Evolutionary conservation across 139 green algal genomes (phyloP).

Genomic region (Coelastrella sp.): DNA sequence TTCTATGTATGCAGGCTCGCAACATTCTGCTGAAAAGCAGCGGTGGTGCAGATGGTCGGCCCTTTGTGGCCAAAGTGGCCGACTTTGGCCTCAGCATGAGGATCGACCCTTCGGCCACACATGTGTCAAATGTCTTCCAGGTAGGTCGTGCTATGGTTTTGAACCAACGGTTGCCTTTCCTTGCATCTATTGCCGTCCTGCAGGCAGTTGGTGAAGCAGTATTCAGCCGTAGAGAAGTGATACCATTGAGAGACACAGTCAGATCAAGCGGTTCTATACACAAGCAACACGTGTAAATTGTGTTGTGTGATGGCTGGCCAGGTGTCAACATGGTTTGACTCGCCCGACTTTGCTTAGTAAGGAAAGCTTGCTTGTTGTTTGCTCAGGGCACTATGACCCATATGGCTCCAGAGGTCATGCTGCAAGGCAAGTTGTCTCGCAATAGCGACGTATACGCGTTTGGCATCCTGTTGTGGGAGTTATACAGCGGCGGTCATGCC

Average conservation of each 20-base stretch:
- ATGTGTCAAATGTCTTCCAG: conserved; percentile 54
- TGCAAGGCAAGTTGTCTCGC: conserved; percentile 50
- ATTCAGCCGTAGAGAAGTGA: too few relatives aligned
- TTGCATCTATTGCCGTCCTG: too few relatives aligned
- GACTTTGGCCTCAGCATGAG: conserved; percentile 55
- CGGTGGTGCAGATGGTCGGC: conserved; percentile 16
- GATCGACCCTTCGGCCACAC: conserved; percentile 30
- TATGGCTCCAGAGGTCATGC: conserved; percentile 55
- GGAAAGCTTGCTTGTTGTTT: background rate
- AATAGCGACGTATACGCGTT: conserved; percentile 61
- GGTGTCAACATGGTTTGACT: too few relatives aligned
- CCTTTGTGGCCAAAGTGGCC: conserved; percentile 47
- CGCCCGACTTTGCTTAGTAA: too few relatives aligned
- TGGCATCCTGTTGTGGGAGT: conserved; percentile 63
- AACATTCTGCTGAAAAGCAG: conserved; percentile 58
- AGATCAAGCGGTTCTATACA: too few relatives aligned
- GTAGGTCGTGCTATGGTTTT: too few relatives aligned
- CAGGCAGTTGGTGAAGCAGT: too few relatives aligned
- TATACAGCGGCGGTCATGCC: conserved; percentile 30
- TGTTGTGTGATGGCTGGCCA: too few relatives aligned
- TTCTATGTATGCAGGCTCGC: conserved; percentile 25
- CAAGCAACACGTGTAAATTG: too few relatives aligned
- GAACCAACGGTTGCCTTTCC: too few relatives aligned
- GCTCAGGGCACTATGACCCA: conserved; percentile 41
- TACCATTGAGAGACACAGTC: too few relatives aligned